A percentile compares a stretch with the other conserved stretches of the same genome.
These are phyloP conservation scores for Amanita polypyramis DNA, from an alignment of 768 basidiomycete species.

Conservation along the genomic window DNA sequence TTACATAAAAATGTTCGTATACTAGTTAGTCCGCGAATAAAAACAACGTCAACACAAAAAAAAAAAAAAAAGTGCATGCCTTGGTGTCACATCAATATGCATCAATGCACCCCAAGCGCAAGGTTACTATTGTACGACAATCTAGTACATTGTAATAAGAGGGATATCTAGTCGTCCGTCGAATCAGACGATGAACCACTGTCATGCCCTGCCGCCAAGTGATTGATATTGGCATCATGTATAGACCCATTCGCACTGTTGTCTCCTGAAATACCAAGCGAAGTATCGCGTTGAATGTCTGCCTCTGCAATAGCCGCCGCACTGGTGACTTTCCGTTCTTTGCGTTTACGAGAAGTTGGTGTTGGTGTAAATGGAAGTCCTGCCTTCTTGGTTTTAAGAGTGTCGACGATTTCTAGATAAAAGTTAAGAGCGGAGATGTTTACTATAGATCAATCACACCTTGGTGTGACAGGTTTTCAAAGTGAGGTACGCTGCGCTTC, in stretches of 20 bases:
- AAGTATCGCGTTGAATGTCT: conserved; percentile 13
- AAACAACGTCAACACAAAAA: no score
- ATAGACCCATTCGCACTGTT: background rate
- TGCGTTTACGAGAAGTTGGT: conserved; percentile 21
- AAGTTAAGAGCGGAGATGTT: background rate
- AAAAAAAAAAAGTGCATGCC: no score
- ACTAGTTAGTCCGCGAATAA: no score
- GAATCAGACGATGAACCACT: background rate
- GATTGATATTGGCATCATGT: no score
- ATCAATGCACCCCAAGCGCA: background rate
- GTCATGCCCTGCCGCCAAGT: background rate
- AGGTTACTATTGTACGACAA: background rate
- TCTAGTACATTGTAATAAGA: background rate
- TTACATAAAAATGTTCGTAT: no score
- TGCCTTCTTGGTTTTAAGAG: conserved; percentile 64
- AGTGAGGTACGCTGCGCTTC: conserved; percentile 67
- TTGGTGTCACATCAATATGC: background rate
- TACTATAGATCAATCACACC: conserved; percentile 28
- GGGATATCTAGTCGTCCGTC: background rate
- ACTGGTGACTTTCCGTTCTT: conserved; percentile 43
- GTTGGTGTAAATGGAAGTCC: conserved; percentile 31
- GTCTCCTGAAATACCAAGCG: conserved; percentile 1
- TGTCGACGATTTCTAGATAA: conserved; percentile 70
- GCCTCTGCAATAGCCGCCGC: conserved; percentile 37
- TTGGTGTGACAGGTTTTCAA: conserved; percentile 72